Evolutionary conservation across 23 red algal species (phyloP).

Genomic region (Agarophyton chilense): DNA sequence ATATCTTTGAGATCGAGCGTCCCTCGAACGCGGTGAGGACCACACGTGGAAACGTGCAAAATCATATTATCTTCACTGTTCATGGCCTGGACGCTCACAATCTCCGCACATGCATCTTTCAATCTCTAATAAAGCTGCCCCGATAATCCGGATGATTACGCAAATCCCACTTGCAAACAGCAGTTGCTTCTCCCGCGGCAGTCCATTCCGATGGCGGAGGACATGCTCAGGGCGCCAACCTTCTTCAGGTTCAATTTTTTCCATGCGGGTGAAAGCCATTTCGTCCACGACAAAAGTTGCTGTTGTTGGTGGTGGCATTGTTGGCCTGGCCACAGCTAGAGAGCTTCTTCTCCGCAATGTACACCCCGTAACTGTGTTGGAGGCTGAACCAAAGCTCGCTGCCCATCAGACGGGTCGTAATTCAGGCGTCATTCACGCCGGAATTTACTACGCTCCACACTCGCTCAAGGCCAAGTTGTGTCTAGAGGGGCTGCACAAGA

Average conservation of each 20-base stretch:
- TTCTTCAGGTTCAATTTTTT: background rate
- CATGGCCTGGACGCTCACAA: too few species aligned
- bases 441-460: slow-evolving; percentile 84
- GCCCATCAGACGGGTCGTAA: slow-evolving; percentile 82
- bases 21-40: too few species aligned
- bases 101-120: too few species aligned
- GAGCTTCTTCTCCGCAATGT: slow-evolving; percentile 67
- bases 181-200: too few species aligned
- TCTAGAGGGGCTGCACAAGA: slow-evolving; percentile 64
- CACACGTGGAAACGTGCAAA: too few species aligned
- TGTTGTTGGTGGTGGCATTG: slow-evolving; percentile 84
- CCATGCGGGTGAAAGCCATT: background rate
- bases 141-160: too few species aligned
- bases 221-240: background rate
- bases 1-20: too few species aligned
- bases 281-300: slow-evolving; percentile 13
- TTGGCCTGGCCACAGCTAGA: slow-evolving; percentile 80
- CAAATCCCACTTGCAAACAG: too few species aligned
- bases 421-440: slow-evolving; percentile 90
- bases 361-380: slow-evolving; percentile 43
- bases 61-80: too few species aligned
- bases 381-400: slow-evolving; percentile 53
- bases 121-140: too few species aligned
- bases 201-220: background rate
- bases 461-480: slow-evolving; percentile 84